Evolutionary conservation across 371 early-diverging fungal genomes (phyloP).

Genomic region (Chytridium lagenaria): DNA sequence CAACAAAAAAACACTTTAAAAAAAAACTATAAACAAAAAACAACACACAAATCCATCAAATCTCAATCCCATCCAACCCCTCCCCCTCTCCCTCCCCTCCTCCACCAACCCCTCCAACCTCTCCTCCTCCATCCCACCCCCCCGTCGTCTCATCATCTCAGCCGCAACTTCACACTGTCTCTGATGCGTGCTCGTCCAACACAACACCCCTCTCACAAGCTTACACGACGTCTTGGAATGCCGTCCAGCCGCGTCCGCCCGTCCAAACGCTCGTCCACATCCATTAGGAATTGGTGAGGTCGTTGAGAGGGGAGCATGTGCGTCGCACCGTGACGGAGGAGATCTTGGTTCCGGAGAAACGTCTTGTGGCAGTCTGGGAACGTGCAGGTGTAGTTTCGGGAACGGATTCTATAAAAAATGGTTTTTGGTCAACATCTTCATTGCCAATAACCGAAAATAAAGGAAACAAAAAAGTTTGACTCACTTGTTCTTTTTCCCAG

Average conservation of each 20-base stretch:
- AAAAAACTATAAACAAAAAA: neutral
- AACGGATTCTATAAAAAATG: neutral
- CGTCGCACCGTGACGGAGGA: conserved; percentile 14
- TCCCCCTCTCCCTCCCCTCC: neutral
- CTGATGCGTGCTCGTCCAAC: neutral
- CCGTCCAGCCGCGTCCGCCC: conserved; percentile 4
- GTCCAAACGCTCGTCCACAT: conserved; percentile 6
- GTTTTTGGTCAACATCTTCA: neutral
- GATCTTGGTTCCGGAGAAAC: conserved; percentile 14
- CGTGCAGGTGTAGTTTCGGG: conserved; percentile 7
- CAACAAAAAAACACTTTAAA: neutral
- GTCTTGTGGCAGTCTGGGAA: conserved; percentile 13
- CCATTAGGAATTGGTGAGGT: neutral
- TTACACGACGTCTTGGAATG: conserved; percentile 9
- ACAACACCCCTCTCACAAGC: neutral
- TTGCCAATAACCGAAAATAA: neutral
- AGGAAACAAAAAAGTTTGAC: neutral
- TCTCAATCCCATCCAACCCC: neutral
- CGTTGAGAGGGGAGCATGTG: conserved; percentile 7
- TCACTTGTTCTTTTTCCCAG: neutral
- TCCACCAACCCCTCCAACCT: neutral
- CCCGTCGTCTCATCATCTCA: neutral
- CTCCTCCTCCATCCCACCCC: neutral
- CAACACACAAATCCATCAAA: neutral
- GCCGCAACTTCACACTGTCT: neutral